phyloP scores from a whole-genome alignment of 1,284 basidiomycete genomes.

The Ustanciosporium gigantosporum region DNA sequence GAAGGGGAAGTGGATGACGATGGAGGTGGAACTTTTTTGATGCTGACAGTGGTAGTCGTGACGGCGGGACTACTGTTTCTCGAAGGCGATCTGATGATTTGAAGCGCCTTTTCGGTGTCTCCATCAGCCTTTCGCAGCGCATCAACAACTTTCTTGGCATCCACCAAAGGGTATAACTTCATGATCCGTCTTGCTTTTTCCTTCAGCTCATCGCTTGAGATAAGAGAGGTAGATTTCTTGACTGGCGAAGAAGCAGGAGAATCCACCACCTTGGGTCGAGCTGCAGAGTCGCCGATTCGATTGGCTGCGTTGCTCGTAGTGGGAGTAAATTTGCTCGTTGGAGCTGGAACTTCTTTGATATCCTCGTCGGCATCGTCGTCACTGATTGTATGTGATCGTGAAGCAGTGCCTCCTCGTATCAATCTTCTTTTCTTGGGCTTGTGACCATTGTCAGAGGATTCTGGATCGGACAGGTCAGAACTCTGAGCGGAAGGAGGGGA shows the following conservation, averaged over 20 bases:
- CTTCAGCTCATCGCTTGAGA: conserved; percentile 12
- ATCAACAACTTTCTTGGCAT: conserved; percentile 11
- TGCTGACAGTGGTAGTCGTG: conserved; percentile 21
- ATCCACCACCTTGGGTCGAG: neutral
- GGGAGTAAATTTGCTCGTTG: neutral
- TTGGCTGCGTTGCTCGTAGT: no score
- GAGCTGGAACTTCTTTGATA: neutral
- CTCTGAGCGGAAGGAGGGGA: conserved; percentile 18
- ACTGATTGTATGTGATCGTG: conserved; percentile 7
- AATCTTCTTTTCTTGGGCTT: conserved; percentile 33
- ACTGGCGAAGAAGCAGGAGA: conserved; percentile 1
- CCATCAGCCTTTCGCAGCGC: conserved; percentile 25
- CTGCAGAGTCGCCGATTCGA: no score
- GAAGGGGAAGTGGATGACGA: neutral
- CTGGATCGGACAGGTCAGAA: conserved; percentile 27
- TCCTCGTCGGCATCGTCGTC: conserved; percentile 1
- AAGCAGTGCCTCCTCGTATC: conserved; percentile 14
- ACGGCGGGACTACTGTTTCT: conserved; percentile 7
- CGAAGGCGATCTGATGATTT: conserved; percentile 6
- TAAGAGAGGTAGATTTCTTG: conserved; percentile 1
- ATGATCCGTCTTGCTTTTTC: conserved; percentile 21
- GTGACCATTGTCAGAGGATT: conserved; percentile 14
- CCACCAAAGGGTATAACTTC: conserved; percentile 7
- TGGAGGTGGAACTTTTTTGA: conserved; percentile 5
- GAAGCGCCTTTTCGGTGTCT: conserved; percentile 5